A percentile compares a stretch with the other conserved stretches of the same genome.
Evolutionary conservation across 139 green algal species (phyloP).

Genomic region (Chlorella sp.): DNA sequence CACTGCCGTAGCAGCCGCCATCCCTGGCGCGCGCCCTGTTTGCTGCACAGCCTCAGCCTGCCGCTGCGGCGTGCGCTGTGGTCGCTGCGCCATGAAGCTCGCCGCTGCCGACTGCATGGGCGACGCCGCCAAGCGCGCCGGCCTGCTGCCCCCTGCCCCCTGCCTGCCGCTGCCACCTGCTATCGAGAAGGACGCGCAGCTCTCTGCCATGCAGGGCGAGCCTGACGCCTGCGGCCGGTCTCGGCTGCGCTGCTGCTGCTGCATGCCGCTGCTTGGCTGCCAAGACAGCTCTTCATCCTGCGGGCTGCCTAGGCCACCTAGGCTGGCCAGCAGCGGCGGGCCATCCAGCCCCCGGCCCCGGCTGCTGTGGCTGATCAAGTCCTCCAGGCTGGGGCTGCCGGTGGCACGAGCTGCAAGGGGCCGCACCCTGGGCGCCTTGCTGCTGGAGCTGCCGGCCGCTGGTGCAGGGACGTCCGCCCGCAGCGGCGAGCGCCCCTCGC

Average conservation of each 20-base stretch:
- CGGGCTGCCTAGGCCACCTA: background rate
- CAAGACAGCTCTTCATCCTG: background rate
- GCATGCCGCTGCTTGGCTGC: background rate
- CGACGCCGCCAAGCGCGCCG: conserved; percentile 12
- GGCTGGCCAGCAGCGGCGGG: background rate
- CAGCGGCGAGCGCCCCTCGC: background rate
- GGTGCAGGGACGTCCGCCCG: background rate
- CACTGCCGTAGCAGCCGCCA: background rate
- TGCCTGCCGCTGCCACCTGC: background rate
- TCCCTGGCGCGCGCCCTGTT: background rate
- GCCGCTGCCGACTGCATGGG: conserved; percentile 15
- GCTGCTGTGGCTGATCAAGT: background rate
- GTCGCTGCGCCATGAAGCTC: conserved; percentile 7
- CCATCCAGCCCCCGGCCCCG: background rate
- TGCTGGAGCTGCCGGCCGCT: background rate
- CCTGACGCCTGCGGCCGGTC: background rate
- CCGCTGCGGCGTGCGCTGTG: background rate
- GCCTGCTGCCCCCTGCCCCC: background rate
- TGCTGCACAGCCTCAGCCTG: background rate
- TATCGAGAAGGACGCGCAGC: conserved; percentile 7
- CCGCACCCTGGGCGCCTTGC: background rate
- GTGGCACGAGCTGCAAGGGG: background rate
- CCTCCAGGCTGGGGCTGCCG: background rate
- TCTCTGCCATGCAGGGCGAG: conserved; percentile 30
- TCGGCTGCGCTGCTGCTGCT: background rate